phyloP scores from a whole-genome alignment of 179 eudicot genomes.

The Patellifolia procumbens region DNA sequence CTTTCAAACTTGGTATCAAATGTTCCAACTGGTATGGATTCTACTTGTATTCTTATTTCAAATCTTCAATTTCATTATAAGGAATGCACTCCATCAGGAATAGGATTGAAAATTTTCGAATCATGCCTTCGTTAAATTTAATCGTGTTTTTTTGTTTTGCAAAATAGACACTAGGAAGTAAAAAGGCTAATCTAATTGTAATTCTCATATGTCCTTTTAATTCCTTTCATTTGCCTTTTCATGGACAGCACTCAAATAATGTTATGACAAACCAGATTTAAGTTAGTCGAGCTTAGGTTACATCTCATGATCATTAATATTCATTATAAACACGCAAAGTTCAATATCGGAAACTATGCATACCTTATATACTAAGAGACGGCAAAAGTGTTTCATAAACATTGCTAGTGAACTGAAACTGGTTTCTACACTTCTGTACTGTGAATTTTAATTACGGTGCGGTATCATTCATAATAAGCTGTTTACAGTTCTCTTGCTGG shows the following conservation, averaged over 20 bases:
- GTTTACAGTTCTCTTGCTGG: slow-evolving; percentile 66
- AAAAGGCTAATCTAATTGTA: no score
- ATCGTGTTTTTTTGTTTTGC: no score
- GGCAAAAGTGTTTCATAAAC: background rate
- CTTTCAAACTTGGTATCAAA: slow-evolving; percentile 86
- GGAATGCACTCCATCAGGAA: no score
- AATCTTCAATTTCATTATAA: background rate
- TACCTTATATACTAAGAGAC: background rate
- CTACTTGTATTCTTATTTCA: slow-evolving; percentile 1
- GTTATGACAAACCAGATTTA: no score
- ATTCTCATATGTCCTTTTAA: no score
- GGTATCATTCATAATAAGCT: background rate
- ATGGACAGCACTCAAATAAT: no score
- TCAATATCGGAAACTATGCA: background rate
- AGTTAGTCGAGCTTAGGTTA: background rate
- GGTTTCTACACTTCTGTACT: background rate
- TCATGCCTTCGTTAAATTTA: no score
- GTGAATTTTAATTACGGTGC: background rate
- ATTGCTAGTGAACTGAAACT: background rate
- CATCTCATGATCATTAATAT: no score
- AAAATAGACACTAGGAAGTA: no score
- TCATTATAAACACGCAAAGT: no score
- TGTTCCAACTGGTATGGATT: slow-evolving; percentile 77
- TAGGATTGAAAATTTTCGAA: no score
- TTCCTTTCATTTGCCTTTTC: no score